A percentile compares a stretch with the other conserved stretches of the same genome.
Evolutionary conservation across 305 asterid genomes (phyloP).

Genomic region (Rubia peregrina): DNA sequence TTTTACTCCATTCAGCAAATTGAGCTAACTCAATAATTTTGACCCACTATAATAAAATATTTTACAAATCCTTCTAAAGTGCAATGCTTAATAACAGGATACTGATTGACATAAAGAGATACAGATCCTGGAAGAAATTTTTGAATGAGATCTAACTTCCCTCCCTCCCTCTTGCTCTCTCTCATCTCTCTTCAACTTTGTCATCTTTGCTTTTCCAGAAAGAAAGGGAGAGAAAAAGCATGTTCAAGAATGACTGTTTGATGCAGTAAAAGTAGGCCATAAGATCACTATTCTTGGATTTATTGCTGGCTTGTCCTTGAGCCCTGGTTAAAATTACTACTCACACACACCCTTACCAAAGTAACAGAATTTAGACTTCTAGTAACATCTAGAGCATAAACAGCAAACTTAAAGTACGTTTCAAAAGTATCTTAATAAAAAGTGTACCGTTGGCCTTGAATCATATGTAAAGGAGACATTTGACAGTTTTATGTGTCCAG

Average conservation of each 20-base stretch:
- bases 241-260: neutral
- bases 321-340: neutral
- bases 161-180: neutral
- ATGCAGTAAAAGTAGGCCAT: neutral
- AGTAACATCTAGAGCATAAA: neutral
- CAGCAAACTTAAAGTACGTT: neutral
- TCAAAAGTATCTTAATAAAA: constrained; percentile 8
- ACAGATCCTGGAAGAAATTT: neutral
- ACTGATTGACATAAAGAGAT: neutral
- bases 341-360: neutral
- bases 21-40: neutral
- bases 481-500: constrained; percentile 63
- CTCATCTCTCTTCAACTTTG: neutral
- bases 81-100: neutral
- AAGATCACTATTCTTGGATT: constrained; percentile 8
- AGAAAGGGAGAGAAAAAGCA: neutral
- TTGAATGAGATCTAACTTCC: neutral
- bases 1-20: neutral
- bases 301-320: neutral
- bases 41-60: neutral
- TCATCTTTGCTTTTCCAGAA: neutral
- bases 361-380: neutral
- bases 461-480: constrained; percentile 69
- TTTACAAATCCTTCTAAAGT: neutral
- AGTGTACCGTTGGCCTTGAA: constrained; percentile 61